A percentile compares a stretch with the other conserved stretches of the same genome.
Conservation (phyloP, 1,284 basidiomycete species). For the Tranzscheliella williamsii region DNA sequence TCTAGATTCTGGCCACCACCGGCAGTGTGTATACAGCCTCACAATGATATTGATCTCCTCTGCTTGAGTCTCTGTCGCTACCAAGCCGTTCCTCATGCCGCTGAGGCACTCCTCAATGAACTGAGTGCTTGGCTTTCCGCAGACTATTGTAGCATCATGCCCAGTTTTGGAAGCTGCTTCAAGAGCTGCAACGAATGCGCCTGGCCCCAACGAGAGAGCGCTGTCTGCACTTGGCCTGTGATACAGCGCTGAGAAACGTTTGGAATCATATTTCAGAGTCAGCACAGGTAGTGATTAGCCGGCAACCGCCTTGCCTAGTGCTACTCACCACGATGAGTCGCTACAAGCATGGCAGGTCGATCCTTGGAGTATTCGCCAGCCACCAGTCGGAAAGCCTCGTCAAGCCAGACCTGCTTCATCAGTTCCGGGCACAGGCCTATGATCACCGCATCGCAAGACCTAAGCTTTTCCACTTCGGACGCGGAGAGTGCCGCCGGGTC, state of each 20-base stretch:
- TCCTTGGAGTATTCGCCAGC: constrained; percentile 14
- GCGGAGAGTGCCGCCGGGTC: constrained; percentile 4
- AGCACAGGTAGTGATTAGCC: no score
- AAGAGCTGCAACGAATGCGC: constrained; percentile 27
- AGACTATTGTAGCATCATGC: constrained; percentile 8
- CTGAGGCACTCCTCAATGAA: constrained; percentile 32
- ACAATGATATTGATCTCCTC: constrained; percentile 30
- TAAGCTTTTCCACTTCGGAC: constrained; percentile 5
- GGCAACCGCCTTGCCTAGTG: not conserved
- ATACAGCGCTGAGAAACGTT: constrained; percentile 16
- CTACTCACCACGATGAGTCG: constrained; percentile 34
- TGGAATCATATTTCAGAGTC: not conserved
- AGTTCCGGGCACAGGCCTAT: constrained; percentile 32
- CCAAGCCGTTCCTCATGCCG: constrained; percentile 11
- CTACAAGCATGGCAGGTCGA: constrained; percentile 13
- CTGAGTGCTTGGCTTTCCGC: constrained; percentile 24
- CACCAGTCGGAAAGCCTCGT: constrained; percentile 25
- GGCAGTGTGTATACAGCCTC: constrained; percentile 4
- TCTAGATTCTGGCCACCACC: no score
- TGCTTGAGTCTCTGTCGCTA: not conserved
- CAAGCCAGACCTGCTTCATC: constrained; percentile 33
- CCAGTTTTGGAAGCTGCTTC: constrained; percentile 16
- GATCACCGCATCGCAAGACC: constrained; percentile 21
- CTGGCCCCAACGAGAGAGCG: constrained; percentile 28
- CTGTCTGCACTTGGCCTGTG: constrained; percentile 17